These are phyloP conservation scores for Musa acuminata DNA, from an alignment of 176 grass and related monocot genomes.

Conservation along the genomic window DNA sequence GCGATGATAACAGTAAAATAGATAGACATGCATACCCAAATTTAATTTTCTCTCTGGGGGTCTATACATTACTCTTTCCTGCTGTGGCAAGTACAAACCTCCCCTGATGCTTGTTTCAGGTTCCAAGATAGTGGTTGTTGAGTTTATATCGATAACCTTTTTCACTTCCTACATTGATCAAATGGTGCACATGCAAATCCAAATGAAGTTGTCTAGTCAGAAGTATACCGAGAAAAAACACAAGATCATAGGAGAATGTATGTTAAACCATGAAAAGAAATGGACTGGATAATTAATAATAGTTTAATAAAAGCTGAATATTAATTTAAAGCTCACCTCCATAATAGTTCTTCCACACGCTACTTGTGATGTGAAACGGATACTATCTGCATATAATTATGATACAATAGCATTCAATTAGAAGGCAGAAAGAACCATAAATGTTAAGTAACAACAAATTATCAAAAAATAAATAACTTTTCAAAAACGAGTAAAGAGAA, in stretches of 20 bases:
- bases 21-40: conserved; percentile 40
- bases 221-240: not conserved
- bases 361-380: no score
- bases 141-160: conserved; percentile 38
- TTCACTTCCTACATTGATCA: conserved; percentile 28
- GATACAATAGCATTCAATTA: no score
- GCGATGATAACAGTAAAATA: not conserved
- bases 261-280: not conserved
- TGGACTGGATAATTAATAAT: not conserved
- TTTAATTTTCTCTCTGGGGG: conserved; percentile 51
- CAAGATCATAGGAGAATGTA: not conserved
- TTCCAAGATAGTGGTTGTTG: conserved; percentile 46
- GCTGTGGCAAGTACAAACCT: conserved; percentile 49
- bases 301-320: not conserved
- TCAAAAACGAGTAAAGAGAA: no score
- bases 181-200: not conserved
- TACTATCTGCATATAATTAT: no score
- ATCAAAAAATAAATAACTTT: no score
- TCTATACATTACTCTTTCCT: conserved; percentile 59
- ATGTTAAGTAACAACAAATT: no score
- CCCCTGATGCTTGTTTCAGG: conserved; percentile 43
- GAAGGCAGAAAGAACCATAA: no score
- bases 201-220: not conserved
- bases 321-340: not conserved
- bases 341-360: not conserved